Percentiles rank a stretch among this genome's conserved stretches.
Evolutionary conservation across 1,284 basidiomycete species (phyloP).

Genomic region (Papiliotrema fonsecae): DNA sequence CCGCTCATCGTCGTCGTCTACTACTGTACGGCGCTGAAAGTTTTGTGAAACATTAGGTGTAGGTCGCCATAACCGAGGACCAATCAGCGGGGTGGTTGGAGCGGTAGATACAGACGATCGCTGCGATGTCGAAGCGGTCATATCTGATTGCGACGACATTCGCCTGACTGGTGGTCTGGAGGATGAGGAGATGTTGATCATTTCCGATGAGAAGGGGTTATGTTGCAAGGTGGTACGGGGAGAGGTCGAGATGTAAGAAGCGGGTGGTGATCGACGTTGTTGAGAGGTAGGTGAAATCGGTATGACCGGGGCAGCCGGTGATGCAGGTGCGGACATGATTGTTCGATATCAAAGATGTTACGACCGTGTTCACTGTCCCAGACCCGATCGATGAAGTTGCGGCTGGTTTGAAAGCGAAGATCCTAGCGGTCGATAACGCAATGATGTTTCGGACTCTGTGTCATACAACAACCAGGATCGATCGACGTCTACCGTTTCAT

Average conservation of each 20-base stretch:
- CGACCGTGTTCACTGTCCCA: too few relatives aligned
- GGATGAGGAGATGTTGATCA: not conserved
- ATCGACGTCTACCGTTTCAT: too few relatives aligned
- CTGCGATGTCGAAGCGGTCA: not conserved
- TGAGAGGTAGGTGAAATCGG: too few relatives aligned
- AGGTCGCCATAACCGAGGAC: constrained; percentile 20
- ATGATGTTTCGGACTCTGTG: not conserved
- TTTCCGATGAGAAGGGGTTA: too few relatives aligned
- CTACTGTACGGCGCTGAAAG: constrained; percentile 11
- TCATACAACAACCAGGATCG: not conserved
- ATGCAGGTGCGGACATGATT: too few relatives aligned
- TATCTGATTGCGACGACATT: constrained; percentile 4
- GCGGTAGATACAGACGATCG: constrained; percentile 8
- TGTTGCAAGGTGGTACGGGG: too few relatives aligned
- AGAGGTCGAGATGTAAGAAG: too few relatives aligned
- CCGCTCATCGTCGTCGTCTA: constrained; percentile 10
- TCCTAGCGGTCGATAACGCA: not conserved
- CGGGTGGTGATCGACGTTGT: too few relatives aligned
- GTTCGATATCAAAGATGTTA: too few relatives aligned
- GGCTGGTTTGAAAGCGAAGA: too few relatives aligned
- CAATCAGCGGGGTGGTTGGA: constrained; percentile 5
- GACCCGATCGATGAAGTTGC: too few relatives aligned
- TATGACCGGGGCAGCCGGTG: too few relatives aligned
- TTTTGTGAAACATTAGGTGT: constrained; percentile 21
- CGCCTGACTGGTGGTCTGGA: not conserved